A percentile compares a stretch with the other conserved stretches of the same genome.
These are phyloP conservation scores for Geotrichum candidum DNA, from an alignment of 1,139 yeast species.

Conservation along the genomic window DNA sequence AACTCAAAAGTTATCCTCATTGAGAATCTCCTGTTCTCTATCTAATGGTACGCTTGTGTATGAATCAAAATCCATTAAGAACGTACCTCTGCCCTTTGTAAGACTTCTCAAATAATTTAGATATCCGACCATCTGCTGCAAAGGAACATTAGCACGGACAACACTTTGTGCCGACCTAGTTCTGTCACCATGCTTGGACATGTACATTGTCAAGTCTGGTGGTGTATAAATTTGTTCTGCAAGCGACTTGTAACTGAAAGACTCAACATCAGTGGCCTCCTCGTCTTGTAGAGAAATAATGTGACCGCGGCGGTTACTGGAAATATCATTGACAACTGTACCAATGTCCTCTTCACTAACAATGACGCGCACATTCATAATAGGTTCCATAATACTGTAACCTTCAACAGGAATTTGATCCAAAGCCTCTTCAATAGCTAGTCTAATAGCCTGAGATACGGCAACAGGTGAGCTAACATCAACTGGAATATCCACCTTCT, in stretches of 20 bases:
- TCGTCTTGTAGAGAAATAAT: slow-evolving; percentile 42
- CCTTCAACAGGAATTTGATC: slow-evolving; percentile 28
- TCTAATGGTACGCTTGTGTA: slow-evolving; percentile 44
- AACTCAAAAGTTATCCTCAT: neutral
- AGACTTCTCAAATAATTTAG: slow-evolving; percentile 68
- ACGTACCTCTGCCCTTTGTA: slow-evolving; percentile 86
- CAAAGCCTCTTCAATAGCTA: slow-evolving; percentile 41
- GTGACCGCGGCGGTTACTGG: slow-evolving; percentile 62
- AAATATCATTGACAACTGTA: slow-evolving; percentile 72
- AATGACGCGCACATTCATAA: slow-evolving; percentile 70
- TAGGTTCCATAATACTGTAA: slow-evolving; percentile 71
- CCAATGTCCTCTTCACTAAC: slow-evolving; percentile 74
- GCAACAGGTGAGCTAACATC: slow-evolving; percentile 43
- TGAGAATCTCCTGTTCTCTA: slow-evolving; percentile 15
- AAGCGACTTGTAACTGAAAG: slow-evolving; percentile 25
- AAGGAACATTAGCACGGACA: slow-evolving; percentile 72
- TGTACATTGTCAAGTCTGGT: slow-evolving; percentile 38
- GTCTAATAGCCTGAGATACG: slow-evolving; percentile 43
- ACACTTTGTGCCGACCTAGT: slow-evolving; percentile 39
- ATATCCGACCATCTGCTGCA: slow-evolving; percentile 87
- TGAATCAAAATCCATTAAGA: slow-evolving; percentile 69
- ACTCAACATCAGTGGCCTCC: slow-evolving; percentile 26
- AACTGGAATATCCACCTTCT: slow-evolving; percentile 49
- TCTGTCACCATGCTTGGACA: slow-evolving; percentile 36
- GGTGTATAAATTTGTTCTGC: slow-evolving; percentile 36